Conservation (phyloP, 108 stramenopile genomes). For the Epithemia pelagica region DNA sequence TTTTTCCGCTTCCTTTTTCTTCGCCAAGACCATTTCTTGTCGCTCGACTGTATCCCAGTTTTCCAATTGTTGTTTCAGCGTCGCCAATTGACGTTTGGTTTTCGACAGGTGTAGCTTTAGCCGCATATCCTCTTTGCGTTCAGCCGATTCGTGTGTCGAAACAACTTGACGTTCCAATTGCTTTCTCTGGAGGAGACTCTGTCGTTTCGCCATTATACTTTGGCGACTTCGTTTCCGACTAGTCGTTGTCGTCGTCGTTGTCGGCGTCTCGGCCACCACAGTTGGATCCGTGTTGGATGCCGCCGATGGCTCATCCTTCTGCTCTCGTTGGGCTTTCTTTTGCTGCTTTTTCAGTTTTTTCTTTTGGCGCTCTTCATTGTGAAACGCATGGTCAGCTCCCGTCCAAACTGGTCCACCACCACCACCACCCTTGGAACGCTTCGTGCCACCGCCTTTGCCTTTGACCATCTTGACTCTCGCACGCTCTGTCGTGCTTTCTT, state of each 20-base stretch:
- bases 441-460: conserved; percentile 6
- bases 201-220: not conserved
- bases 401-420: conserved; percentile 18
- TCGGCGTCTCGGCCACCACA: not conserved
- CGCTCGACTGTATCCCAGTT: conserved; percentile 47
- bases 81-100: conserved; percentile 47
- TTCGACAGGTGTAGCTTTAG: conserved; percentile 63
- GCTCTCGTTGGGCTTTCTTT: not conserved
- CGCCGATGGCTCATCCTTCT: not conserved
- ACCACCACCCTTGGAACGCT: conserved; percentile 2
- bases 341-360: conserved; percentile 12
- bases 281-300: too few species aligned
- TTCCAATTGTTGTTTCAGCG: conserved; percentile 41
- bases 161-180: conserved; percentile 20
- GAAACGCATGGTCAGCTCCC: conserved; percentile 30
- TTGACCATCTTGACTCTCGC: too few species aligned
- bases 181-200: not conserved
- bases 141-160: conserved; percentile 31
- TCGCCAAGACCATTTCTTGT: conserved; percentile 20
- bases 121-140: conserved; percentile 35
- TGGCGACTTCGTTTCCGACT: not conserved
- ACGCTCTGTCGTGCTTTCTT: too few species aligned
- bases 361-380: conserved; percentile 26
- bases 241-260: not conserved
- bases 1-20: conserved; percentile 21